Evolutionary conservation across 768 basidiomycete genomes (phyloP), one percentile per base, ranked within the genome.

Genomic region (Rickenella mellea): DNA sequence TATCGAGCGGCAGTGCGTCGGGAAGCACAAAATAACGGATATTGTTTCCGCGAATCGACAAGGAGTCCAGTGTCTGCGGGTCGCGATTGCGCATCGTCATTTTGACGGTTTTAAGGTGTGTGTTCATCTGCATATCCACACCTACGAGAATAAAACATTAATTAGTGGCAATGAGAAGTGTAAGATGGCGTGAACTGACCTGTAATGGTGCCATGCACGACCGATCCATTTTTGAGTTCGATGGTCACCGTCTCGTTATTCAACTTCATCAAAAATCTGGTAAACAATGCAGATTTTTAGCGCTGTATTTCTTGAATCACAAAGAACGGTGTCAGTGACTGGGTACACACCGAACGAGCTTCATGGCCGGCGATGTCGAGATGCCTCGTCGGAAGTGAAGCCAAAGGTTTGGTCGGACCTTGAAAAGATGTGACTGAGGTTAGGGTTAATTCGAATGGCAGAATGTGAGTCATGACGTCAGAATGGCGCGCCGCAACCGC

Each of bases 51-150:
- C 94, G 80, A 56, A 99, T 93, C 27, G 91, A 92, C 38, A 98
- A 73, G 3, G 83, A 73, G 63, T 99, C 94, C 41, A 97, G 79
- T 17, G 86, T 69, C 21, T 80, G 66, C 4, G 92, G 88, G 43
- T 92, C 88, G 46, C 88, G 84, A 60, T 90, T 92, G 41, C 90
- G 80, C 24, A 80, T 73, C n/a, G 90, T 90, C 71, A 98, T 83
- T 67, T 96, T 97, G 50, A 99, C 88, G 37, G 91, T 89, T 71
- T 99, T 99, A 40, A 99, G 73, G 54, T 97, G 86, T 2, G 94
- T 98, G 69, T 97, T 98, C 94, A 99, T 99, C 57, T 94, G 91
- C 75, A 94, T 92, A 65, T 99, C 94, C 39, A 99, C 96, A 45
- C 92, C 94, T 97, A 61, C 12, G 29, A 41, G 11, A 28, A 33